Evolutionary conservation across 805 yeast genomes (phyloP).

Genomic region (Suhomyces canberraensis): DNA sequence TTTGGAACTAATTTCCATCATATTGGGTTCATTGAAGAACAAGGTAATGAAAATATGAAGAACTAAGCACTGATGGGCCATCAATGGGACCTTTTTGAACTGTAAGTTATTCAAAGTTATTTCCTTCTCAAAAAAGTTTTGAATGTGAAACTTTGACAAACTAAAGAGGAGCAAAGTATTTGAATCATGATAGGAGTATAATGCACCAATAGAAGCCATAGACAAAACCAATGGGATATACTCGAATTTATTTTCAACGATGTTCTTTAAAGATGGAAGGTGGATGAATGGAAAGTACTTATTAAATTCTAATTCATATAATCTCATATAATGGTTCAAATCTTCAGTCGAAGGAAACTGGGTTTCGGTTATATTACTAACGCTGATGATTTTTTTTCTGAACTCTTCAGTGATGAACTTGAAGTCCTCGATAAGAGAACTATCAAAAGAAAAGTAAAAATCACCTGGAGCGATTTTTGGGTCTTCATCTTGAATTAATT

Average conservation of each 20-base stretch:
- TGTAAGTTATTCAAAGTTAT: slow-evolving; percentile 43
- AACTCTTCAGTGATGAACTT: slow-evolving; percentile 34
- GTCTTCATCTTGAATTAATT: background rate
- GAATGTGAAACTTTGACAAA: slow-evolving; percentile 63
- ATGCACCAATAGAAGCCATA: slow-evolving; percentile 86
- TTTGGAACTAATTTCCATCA: slow-evolving; percentile 49
- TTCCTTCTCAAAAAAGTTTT: slow-evolving; percentile 58
- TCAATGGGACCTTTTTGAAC: slow-evolving; percentile 52
- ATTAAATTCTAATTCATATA: slow-evolving; percentile 76
- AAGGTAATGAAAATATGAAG: slow-evolving; percentile 55
- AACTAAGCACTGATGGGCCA: slow-evolving; percentile 55
- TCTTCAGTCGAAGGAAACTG: slow-evolving; percentile 77
- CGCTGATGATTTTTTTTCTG: slow-evolving; percentile 49
- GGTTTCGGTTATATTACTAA: slow-evolving; percentile 50
- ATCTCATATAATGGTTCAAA: slow-evolving; percentile 68
- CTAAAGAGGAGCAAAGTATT: slow-evolving; percentile 72
- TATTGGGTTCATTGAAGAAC: slow-evolving; percentile 52
- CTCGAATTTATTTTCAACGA: slow-evolving; percentile 40
- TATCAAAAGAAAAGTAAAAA: slow-evolving; percentile 9
- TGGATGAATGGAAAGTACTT: slow-evolving; percentile 84
- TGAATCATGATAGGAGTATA: slow-evolving; percentile 75
- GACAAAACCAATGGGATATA: slow-evolving; percentile 68
- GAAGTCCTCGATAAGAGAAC: slow-evolving; percentile 6
- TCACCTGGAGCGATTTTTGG: background rate
- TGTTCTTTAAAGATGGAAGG: slow-evolving; percentile 50